These are phyloP conservation scores for Panus rudis DNA, from an alignment of 768 basidiomycete species.

Conservation along the genomic window DNA sequence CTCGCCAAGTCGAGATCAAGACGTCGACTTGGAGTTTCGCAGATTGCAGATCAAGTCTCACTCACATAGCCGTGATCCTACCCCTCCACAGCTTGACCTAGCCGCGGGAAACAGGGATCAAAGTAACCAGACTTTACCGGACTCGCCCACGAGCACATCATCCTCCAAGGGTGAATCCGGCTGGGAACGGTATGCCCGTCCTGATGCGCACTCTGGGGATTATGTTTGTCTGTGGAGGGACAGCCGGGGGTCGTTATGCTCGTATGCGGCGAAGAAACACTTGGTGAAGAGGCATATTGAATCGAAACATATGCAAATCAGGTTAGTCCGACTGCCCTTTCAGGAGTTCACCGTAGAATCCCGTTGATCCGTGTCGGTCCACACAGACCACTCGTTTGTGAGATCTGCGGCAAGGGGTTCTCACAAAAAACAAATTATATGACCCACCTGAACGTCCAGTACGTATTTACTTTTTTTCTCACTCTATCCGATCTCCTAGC, in stretches of 20 bases:
- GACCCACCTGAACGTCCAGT: slow-evolving; percentile 53
- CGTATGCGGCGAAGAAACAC: slow-evolving; percentile 49
- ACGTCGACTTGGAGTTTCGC: no score
- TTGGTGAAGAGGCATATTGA: slow-evolving; percentile 64
- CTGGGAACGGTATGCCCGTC: background rate
- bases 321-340: slow-evolving; percentile 33
- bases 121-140: no score
- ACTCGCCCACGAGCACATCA: slow-evolving; percentile 18
- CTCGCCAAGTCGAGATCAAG: no score
- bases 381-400: slow-evolving; percentile 44
- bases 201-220: slow-evolving; percentile 2
- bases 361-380: no score
- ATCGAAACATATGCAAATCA: slow-evolving; percentile 52
- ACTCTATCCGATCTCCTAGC: background rate
- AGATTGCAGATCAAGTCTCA: no score
- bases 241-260: slow-evolving; percentile 27
- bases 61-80: no score
- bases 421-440: slow-evolving; percentile 52
- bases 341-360: slow-evolving; percentile 2
- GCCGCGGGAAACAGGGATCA: no score
- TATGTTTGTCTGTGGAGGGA: slow-evolving; percentile 37
- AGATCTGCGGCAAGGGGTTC: slow-evolving; percentile 46
- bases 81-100: no score
- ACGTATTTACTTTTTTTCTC: slow-evolving; percentile 15
- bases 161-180: no score